Percentiles rank a stretch among this genome's conserved stretches.
phyloP scores from a whole-genome alignment of 148 eudicot genomes.

The Heliamphora exappendiculata region DNA sequence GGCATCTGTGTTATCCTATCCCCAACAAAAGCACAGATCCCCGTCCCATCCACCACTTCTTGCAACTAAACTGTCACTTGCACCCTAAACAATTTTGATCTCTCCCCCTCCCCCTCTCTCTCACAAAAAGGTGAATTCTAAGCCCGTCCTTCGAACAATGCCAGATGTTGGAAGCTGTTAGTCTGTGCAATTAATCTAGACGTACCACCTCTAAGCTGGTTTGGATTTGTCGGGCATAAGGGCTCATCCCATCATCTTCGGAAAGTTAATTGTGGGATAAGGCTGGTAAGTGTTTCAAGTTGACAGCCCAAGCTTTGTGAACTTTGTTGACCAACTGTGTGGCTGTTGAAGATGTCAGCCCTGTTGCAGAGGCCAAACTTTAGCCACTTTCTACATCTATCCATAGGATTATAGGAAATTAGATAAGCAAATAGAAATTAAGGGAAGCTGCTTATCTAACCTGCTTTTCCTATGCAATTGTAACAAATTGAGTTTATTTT shows the following conservation, averaged over 20 bases:
- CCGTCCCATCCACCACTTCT: too few relatives aligned
- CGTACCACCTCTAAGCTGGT: too few relatives aligned
- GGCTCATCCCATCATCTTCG: not conserved
- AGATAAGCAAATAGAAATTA: too few relatives aligned
- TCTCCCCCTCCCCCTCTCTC: too few relatives aligned
- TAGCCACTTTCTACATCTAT: not conserved
- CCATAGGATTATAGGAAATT: too few relatives aligned
- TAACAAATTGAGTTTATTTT: not conserved
- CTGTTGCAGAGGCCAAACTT: not conserved
- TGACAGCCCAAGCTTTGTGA: not conserved
- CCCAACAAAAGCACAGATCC: too few relatives aligned
- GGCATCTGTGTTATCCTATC: too few relatives aligned
- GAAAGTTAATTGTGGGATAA: not conserved
- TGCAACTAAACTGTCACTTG: too few relatives aligned
- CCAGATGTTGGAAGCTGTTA: not conserved
- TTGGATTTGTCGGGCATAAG: not conserved
- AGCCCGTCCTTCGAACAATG: not conserved
- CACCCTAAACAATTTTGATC: too few relatives aligned
- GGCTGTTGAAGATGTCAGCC: not conserved
- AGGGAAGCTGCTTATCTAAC: not conserved
- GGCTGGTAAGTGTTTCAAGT: not conserved
- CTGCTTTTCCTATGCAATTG: not conserved
- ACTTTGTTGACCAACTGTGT: not conserved
- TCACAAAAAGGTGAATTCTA: too few relatives aligned
- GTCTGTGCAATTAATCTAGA: not conserved